Base-by-base conservation (phyloP, 495 filamentous ascomycete species). In the Cairneyella variabilis region DNA sequence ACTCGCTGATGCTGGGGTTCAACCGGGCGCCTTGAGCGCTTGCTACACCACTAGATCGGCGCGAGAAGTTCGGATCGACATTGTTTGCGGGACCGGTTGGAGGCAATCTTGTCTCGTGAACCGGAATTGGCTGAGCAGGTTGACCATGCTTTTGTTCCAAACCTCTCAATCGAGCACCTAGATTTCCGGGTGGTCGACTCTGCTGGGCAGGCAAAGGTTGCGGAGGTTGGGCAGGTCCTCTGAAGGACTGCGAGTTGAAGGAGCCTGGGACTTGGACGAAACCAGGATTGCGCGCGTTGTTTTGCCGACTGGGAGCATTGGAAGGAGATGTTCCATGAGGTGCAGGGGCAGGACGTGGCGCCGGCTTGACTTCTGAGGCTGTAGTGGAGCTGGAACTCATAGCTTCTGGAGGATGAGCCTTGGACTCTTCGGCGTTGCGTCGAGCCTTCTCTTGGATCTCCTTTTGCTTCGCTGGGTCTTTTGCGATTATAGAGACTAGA, bases 401-500 rank as follows among this genome's bases (percentile, higher is more conserved):
- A 46, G 44, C 48, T 41, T 64, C 56, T 8, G 56, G 12, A 25
- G 57, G 51, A 22, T 51, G 48, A 10, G 47, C 37, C 16, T 73
- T 71, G 16, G 80, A 71, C 58, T 87, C 83, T 46, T 83, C 78
- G 22, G 77, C 80, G 56, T 89, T 82, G 54, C 74, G 74, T 51
- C 85, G 78, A 2, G 89, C 89, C 62, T 90, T 92, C 64, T 90
- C 84, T 55, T 96, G 84, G 57, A 99, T 97, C 65, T 88, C 80
- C 57, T 89, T 81, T 70, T 99, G 93, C 71, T 97, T 97, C 39
- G 72, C 75, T 18, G 87, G 88, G 65, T 99, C 93, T 65, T 97
- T 99, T 18, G 93, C 91, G 38, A 99, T 84, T 56, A 99, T 99
- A 2, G 88, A 83, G 20, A 99, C 88, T 41, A 99, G 69, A 68